Evolutionary conservation across 257 asterid genomes (phyloP), one percentile per base, ranked within the genome.

Genomic region (Prunella vulgaris): DNA sequence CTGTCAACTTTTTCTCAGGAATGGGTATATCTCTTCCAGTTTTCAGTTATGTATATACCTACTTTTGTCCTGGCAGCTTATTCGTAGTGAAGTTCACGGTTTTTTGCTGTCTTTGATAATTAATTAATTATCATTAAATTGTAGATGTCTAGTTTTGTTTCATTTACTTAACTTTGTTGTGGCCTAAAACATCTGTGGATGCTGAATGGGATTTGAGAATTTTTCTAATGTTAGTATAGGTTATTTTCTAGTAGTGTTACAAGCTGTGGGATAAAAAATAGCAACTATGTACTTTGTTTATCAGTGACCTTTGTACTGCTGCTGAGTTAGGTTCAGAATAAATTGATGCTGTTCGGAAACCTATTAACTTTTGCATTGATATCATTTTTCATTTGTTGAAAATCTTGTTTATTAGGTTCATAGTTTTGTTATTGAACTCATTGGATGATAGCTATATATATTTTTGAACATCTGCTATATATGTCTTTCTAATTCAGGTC

Each of bases 401-500:
- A 28, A 35, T 32, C 24, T 65, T 25, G 22, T 54, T 24, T 35
- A 38, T 13, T 14, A 49, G 38, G 18, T 62, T 56, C 1, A n/a
- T 58, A 33, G 49, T 7, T 60, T 15, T 15, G 22, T 60, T n/a
- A 15, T 3, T 17, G 57, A 2, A 49, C 0, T 15, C 17, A 42
- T 10, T 44, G 20, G 52, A 7, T 66, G 59, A 56, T 56, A 62
- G n/a, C 17, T 24, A 6, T 28, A 59, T 10, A 9, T 38, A 49
- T 15, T 28, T 15, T n/a, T n/a, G n/a, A n/a, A n/a, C n/a, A 35
- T 73, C 40, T 56, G 32, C 66, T 58, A 12, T 17, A 13, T 53
- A 53, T 20, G 25, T 33, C 62, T 70, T 53, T 27, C 61, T 58
- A 66, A 70, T 69, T 38, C 81, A 76, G 81, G 81, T 38, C 64